A percentile compares a stretch with the other conserved stretches of the same genome.
phyloP scores from a whole-genome alignment of 768 basidiomycete species.

The Leccinellum luteum region DNA sequence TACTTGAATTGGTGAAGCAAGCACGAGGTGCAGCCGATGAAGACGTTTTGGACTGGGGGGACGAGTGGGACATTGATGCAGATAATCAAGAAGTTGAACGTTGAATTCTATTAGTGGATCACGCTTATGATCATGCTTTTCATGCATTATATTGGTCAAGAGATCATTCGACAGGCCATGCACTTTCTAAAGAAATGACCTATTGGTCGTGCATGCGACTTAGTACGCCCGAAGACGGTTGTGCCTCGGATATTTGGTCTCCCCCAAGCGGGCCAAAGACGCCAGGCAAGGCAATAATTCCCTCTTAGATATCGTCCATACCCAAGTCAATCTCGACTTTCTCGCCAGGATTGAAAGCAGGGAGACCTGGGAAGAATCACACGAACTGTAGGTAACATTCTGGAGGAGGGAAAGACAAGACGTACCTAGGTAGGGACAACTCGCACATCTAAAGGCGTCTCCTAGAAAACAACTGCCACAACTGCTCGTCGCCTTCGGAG shows the following conservation, averaged over 20 bases:
- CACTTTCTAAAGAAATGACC: constrained; percentile 1
- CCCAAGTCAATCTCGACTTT: constrained; percentile 90
- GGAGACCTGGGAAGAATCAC: constrained; percentile 65
- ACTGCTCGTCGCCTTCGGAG: constrained; percentile 90
- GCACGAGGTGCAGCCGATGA: constrained; percentile 24
- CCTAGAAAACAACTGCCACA: constrained; percentile 98
- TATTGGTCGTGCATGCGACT: background rate
- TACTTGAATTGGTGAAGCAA: constrained; percentile 26
- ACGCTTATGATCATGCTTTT: background rate
- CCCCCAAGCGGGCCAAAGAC: background rate
- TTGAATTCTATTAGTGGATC: background rate
- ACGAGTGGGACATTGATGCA: constrained; percentile 25
- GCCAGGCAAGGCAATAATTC: background rate
- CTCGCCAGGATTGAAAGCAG: constrained; percentile 97
- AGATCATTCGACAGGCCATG: background rate
- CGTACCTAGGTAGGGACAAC: constrained; percentile 95
- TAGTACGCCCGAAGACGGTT: background rate
- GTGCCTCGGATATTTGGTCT: background rate
- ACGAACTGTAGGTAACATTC: constrained; percentile 8
- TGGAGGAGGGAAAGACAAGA: constrained; percentile 16
- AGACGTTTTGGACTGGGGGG: constrained; percentile 32
- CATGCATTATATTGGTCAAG: background rate
- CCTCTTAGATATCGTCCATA: constrained; percentile 79
- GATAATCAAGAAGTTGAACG: constrained; percentile 5
- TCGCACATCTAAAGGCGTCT: constrained; percentile 94